A percentile compares a stretch with the other conserved stretches of the same genome.
These are phyloP conservation scores for Camellia oleifera DNA, from an alignment of 179 eudicot genomes.

Conservation along the genomic window DNA sequence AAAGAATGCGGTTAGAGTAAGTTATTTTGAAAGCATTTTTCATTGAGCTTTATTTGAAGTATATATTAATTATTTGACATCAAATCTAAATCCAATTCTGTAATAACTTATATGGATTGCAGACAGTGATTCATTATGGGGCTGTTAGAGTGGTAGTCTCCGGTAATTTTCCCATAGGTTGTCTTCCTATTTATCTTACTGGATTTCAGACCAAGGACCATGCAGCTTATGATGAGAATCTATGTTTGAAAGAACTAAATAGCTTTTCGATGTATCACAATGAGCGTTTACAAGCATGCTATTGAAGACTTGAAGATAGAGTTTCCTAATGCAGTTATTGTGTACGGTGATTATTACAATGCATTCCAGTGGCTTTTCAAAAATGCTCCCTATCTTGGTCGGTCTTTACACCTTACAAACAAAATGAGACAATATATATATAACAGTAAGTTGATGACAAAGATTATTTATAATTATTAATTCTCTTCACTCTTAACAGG, in stretches of 20 bases:
- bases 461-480: no score
- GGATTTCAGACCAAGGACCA: background rate
- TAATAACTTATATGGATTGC: background rate
- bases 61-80: background rate
- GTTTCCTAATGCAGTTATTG: background rate
- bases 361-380: background rate
- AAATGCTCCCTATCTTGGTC: background rate
- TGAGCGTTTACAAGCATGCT: background rate
- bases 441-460: no score
- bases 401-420: background rate
- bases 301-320: background rate
- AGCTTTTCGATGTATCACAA: background rate
- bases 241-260: background rate
- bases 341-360: background rate
- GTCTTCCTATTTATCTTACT: slow-evolving; percentile 3
- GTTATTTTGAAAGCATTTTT: background rate
- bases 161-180: background rate
- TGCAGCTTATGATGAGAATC: background rate
- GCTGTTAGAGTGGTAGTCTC: background rate
- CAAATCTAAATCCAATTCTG: background rate
- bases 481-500: background rate
- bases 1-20: background rate
- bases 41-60: no score
- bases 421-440: no score
- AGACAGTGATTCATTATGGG: background rate